Base-by-base conservation (phyloP, 148 eudicot species). In the Diospyros lotus region DNA sequence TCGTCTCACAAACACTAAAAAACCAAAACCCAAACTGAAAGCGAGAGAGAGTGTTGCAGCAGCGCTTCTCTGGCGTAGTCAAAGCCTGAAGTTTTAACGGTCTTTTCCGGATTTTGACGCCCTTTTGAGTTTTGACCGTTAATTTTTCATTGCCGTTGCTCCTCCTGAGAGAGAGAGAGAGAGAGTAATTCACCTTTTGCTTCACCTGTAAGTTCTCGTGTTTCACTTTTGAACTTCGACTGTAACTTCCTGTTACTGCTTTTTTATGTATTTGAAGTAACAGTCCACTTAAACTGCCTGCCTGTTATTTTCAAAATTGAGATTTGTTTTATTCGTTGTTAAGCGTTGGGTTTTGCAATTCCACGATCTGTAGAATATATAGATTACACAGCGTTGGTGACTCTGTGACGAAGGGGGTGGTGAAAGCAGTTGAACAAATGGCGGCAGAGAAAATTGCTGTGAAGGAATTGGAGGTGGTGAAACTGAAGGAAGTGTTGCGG, bases 351-450 rank as follows among this genome's bases (percentile, higher is more conserved):
- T 68, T 51, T 51, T 48, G 12, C 13, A n/a, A 10, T 66, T 48
- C 14, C 39, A 50, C 46, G 55, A 66, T 14, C 1, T 15, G 1
- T 5, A 43, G 6, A 0, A 18, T 41, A 71, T 18, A 9, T 44
- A 10, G 9, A 13, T 0, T 14, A 73, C 9, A 38, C 40, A n/a
- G n/a, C n/a, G 98, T 95, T 17, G 88, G 79, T 75, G 91, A 90
- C 69, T 87, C 98, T 8, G 83, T 95, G 60, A 86, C 87, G 17
- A 92, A 87, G 76, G 98, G 96, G n/a, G 86, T 92, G 82, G 85
- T 90, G 48, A 84, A 70, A 76, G 98, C 94, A 0, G 87, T 92
- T 53, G 89, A 90, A 59, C 85, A 89, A 76, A 87, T 86, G 76
- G 91, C 90, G 11, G 84, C 76, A 50, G 91, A 88, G 78, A 81